phyloP scores from a whole-genome alignment of 192 early-diverging fungal species.

The Coemansia sp. region DNA sequence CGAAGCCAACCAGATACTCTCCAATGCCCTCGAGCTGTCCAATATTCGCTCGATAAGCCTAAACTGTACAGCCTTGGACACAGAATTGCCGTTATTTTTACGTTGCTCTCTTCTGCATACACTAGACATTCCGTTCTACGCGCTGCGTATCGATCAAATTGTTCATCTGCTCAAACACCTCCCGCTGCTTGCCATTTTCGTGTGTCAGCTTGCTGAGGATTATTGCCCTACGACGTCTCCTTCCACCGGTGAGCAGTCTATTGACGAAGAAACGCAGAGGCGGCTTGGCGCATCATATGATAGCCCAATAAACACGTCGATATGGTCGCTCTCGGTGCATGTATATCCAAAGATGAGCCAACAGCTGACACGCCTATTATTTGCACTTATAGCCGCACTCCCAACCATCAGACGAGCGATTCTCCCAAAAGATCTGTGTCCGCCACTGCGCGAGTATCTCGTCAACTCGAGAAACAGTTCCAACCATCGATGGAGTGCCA shows the following conservation, averaged over 20 bases:
- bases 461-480: not conserved
- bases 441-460: not conserved
- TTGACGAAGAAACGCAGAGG: not conserved
- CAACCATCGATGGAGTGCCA: not conserved
- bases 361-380: not conserved
- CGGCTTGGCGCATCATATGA: not conserved
- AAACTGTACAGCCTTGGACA: not conserved
- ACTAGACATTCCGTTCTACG: conserved; percentile 7
- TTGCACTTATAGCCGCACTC: not conserved
- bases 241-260: not conserved
- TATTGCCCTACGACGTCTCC: not conserved
- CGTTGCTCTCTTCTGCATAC: not conserved
- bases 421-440: not conserved
- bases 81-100: not conserved
- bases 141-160: not conserved
- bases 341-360: not conserved
- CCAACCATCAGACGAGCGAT: not conserved
- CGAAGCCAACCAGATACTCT: conserved; percentile 17
- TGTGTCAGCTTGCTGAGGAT: not conserved
- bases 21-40: not conserved
- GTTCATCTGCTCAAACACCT: conserved; percentile 3
- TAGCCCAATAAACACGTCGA: not conserved
- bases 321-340: not conserved
- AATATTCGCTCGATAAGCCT: conserved; percentile 1
- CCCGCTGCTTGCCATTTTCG: not conserved